phyloP scores from a whole-genome alignment of 2,329 filamentous ascomycete genomes.

The Fusarium sulawesiense region DNA sequence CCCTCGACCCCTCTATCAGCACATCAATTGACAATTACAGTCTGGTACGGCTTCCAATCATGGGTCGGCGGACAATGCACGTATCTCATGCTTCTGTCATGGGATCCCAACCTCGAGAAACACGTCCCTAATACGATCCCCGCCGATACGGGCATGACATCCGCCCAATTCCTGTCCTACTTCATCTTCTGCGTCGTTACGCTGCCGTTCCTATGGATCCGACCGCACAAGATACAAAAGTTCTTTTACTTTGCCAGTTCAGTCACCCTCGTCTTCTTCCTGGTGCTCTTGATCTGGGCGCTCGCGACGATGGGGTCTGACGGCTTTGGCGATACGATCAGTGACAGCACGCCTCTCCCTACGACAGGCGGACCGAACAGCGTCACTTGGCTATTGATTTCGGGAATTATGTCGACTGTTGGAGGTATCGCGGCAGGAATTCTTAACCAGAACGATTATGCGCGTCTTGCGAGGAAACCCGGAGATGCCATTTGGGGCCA shows the following conservation, averaged over 20 bases:
- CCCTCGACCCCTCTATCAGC: no score
- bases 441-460: slow-evolving; percentile 55
- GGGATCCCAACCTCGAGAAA: slow-evolving; percentile 56
- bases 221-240: slow-evolving; percentile 56
- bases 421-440: slow-evolving; percentile 54
- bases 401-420: slow-evolving; percentile 52
- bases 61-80: slow-evolving; percentile 61
- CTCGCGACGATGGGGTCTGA: slow-evolving; percentile 55
- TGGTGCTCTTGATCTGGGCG: slow-evolving; percentile 58
- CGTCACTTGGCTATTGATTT: slow-evolving; percentile 53
- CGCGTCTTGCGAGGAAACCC: slow-evolving; percentile 50
- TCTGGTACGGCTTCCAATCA: slow-evolving; percentile 58
- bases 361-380: slow-evolving; percentile 47
- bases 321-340: slow-evolving; percentile 54
- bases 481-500: slow-evolving; percentile 52
- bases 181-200: slow-evolving; percentile 58
- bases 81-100: slow-evolving; percentile 59
- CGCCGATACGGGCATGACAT: slow-evolving; percentile 56
- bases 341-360: slow-evolving; percentile 37
- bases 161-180: slow-evolving; percentile 57
- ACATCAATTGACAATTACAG: not conserved
- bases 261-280: slow-evolving; percentile 55
- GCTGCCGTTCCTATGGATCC: slow-evolving; percentile 58
- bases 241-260: slow-evolving; percentile 57
- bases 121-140: slow-evolving; percentile 58